These are phyloP conservation scores for Globisporangium irregulare DNA, from an alignment of 352 stramenopile genomes.

Conservation along the genomic window DNA sequence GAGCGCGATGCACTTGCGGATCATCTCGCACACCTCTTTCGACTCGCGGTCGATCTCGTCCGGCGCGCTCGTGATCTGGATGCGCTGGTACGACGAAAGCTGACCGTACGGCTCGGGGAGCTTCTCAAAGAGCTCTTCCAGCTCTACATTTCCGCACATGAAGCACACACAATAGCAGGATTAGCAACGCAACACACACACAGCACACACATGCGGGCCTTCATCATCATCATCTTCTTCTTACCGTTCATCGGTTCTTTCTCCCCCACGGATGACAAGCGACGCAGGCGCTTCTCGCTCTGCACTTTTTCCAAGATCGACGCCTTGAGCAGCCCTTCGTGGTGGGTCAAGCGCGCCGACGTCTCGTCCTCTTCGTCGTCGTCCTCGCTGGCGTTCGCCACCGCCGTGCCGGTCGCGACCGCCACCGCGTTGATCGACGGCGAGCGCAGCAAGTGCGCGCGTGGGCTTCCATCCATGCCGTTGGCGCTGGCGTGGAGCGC, in stretches of 20 bases:
- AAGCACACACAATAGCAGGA: background rate
- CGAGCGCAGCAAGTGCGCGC: conserved; percentile 13
- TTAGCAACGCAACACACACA: background rate
- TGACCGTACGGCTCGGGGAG: conserved; percentile 80
- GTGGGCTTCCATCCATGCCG: conserved; percentile 4
- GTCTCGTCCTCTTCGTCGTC: conserved; percentile 36
- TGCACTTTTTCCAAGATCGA: conserved; percentile 76
- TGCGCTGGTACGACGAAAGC: conserved; percentile 65
- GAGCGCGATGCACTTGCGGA: conserved; percentile 72
- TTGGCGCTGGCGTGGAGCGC: background rate
- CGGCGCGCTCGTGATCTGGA: conserved; percentile 65
- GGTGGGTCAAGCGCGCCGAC: conserved; percentile 34
- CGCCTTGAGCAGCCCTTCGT: conserved; percentile 68
- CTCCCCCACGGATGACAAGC: conserved; percentile 40
- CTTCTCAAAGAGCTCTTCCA: conserved; percentile 69
- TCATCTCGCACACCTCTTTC: conserved; percentile 71
- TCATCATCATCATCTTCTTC: background rate
- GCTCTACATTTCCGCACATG: conserved; percentile 10
- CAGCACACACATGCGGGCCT: background rate
- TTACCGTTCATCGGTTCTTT: conserved; percentile 22
- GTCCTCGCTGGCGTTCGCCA: conserved; percentile 18
- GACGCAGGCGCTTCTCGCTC: conserved; percentile 64
- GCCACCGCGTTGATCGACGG: conserved; percentile 15
- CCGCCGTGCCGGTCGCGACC: conserved; percentile 9
- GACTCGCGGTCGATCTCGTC: conserved; percentile 75